phyloP scores from a whole-genome alignment of 1,284 basidiomycete species.

The Pulveroboletus sp. region DNA sequence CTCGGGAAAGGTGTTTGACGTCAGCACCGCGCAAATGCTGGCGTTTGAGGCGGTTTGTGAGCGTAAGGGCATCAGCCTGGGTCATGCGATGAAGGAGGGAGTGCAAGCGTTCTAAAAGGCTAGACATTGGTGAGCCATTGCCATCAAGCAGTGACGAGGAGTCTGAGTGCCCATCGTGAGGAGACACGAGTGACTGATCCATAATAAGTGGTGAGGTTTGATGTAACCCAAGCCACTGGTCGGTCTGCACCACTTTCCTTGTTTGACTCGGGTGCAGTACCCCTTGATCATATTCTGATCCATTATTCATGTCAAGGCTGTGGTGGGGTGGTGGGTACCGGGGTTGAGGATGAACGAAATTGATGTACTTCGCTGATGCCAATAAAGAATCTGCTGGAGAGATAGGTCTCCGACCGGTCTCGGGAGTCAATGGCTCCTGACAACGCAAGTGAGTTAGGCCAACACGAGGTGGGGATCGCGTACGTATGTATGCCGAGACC shows the following conservation, averaged over 20 bases:
- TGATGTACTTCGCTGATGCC: constrained; percentile 41
- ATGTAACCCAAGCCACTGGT: constrained; percentile 36
- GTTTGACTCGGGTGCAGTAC: constrained; percentile 39
- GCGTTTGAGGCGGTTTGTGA: constrained; percentile 87
- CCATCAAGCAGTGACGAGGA: constrained; percentile 62
- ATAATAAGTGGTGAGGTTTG: constrained; percentile 34
- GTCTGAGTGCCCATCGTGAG: constrained; percentile 60
- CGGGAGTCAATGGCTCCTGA: constrained; percentile 61
- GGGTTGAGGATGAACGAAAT: constrained; percentile 38
- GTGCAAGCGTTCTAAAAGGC: constrained; percentile 69
- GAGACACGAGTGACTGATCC: constrained; percentile 44
- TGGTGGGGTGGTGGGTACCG: constrained; percentile 37
- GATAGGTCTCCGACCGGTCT: constrained; percentile 51
- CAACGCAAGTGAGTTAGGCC: constrained; percentile 7
- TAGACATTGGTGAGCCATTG: constrained; percentile 48
- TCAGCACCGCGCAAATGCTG: constrained; percentile 87
- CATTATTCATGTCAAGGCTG: constrained; percentile 48
- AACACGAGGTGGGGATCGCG: constrained; percentile 15
- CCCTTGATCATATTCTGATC: constrained; percentile 35
- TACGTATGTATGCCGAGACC: constrained; percentile 40
- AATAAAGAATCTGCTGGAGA: constrained; percentile 52
- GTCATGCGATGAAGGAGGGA: constrained; percentile 67
- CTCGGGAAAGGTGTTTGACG: constrained; percentile 82
- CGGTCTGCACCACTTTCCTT: constrained; percentile 75
- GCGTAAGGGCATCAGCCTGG: constrained; percentile 83